Evolutionary conservation across 768 basidiomycete genomes (phyloP).

Genomic region (Suillus clintonianus): DNA sequence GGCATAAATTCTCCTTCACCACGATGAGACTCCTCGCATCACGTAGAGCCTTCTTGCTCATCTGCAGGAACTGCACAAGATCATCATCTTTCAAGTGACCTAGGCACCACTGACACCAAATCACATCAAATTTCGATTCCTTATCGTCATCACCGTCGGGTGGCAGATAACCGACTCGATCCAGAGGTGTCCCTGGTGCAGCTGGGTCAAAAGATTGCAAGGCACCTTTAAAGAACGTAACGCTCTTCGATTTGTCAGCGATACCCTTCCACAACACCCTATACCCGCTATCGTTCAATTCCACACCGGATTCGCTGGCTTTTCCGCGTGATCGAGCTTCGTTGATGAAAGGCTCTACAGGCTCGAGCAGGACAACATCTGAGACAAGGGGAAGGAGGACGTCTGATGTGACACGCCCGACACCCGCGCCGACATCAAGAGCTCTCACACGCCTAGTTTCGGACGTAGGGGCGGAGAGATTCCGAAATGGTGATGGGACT

Average conservation of each 20-base stretch:
- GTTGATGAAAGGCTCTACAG: conserved; percentile 74
- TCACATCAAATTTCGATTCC: conserved; percentile 77
- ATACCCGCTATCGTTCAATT: conserved; percentile 33
- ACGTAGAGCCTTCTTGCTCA: conserved; percentile 57
- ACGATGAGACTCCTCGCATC: conserved; percentile 62
- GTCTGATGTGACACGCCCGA: conserved; percentile 88
- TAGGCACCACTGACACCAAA: conserved; percentile 98
- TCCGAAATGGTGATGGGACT: conserved; percentile 72
- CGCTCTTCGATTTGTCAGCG: conserved; percentile 61
- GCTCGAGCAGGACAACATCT: conserved; percentile 89
- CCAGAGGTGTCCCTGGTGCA: conserved; percentile 47
- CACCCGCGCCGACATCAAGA: conserved; percentile 92
- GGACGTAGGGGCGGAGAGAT: conserved; percentile 33
- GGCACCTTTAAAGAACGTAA: conserved; percentile 77
- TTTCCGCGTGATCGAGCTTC: conserved; percentile 57
- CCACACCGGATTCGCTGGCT: conserved; percentile 28
- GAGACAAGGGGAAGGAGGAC: conserved; percentile 88
- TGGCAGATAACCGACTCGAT: conserved; percentile 66
- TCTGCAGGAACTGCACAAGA: conserved; percentile 73
- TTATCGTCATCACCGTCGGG: conserved; percentile 51
- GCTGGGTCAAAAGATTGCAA: conserved; percentile 82
- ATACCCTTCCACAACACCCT: conserved; percentile 66
- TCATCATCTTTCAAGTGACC: conserved; percentile 81
- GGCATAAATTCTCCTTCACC: conserved; percentile 90
- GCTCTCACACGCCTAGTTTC: conserved; percentile 58